A percentile compares a stretch with the other conserved stretches of the same genome.
These are phyloP conservation scores for Stygiomarasmius scandens DNA, from an alignment of 1,284 basidiomycete genomes.

Conservation along the genomic window DNA sequence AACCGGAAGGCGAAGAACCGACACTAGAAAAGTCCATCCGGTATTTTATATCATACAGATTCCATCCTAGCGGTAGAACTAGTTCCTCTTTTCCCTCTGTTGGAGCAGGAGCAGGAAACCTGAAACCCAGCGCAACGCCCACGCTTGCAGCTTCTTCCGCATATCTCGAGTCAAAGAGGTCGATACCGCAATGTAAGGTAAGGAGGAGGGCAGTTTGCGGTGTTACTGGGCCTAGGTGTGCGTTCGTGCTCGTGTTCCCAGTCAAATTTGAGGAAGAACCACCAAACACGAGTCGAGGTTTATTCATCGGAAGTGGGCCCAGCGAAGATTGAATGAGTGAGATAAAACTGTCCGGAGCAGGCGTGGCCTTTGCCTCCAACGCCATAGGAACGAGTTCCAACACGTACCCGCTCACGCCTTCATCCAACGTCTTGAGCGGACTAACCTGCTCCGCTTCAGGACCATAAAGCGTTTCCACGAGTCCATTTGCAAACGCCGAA, in stretches of 20 bases:
- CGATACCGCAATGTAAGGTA: constrained; percentile 65
- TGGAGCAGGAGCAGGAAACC: constrained; percentile 55
- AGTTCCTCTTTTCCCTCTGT: no score
- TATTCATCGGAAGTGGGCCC: constrained; percentile 47
- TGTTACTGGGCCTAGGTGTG: constrained; percentile 64
- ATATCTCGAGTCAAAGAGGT: constrained; percentile 76
- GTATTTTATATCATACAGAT: constrained; percentile 64
- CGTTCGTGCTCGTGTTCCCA: no score
- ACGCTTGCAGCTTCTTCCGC: constrained; percentile 64
- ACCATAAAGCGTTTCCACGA: constrained; percentile 58
- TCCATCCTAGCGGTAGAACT: constrained; percentile 55
- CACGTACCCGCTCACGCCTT: constrained; percentile 67
- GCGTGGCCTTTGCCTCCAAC: no score
- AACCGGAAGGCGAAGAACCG: background rate
- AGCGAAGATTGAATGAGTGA: constrained; percentile 63
- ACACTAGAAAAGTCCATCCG: constrained; percentile 56
- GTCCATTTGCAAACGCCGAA: constrained; percentile 58
- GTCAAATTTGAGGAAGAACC: background rate
- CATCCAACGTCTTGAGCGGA: constrained; percentile 59
- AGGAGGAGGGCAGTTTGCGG: constrained; percentile 69
- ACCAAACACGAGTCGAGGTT: constrained; percentile 55
- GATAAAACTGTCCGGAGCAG: no score
- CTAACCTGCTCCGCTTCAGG: constrained; percentile 56
- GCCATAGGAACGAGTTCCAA: constrained; percentile 68
- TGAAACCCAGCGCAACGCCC: constrained; percentile 77